Conservation (phyloP, 2,329 filamentous ascomycete species). For the Peltaster fructicola region DNA sequence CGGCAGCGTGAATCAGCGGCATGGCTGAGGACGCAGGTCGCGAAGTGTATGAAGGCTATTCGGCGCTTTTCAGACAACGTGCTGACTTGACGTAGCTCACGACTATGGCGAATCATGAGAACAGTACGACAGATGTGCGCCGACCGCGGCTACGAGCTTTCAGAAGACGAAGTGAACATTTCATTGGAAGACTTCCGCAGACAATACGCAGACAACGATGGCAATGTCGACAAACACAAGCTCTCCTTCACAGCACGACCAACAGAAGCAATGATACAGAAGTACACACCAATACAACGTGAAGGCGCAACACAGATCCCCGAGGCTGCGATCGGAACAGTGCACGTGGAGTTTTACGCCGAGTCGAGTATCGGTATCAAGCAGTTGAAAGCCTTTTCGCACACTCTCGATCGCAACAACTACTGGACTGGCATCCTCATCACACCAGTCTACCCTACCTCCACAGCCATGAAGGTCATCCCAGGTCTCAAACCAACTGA, state of each 20-base stretch:
- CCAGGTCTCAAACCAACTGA: conserved; percentile 58
- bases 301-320: conserved; percentile 44
- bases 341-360: conserved; percentile 84
- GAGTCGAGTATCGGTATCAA: conserved; percentile 73
- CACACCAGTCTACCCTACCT: conserved; percentile 63
- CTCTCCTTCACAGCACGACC: conserved; percentile 83
- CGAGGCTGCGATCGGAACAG: conserved; percentile 52
- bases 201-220: conserved; percentile 55
- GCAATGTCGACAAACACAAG: conserved; percentile 59
- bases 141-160: conserved; percentile 87
- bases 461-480: conserved; percentile 75
- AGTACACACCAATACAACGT: conserved; percentile 56
- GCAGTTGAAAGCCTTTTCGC: conserved; percentile 78
- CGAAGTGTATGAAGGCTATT: conserved; percentile 3
- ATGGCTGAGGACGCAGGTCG: conserved; percentile 5
- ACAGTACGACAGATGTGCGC: conserved; percentile 90
- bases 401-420: conserved; percentile 60
- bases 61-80: not conserved
- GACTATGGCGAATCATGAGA: conserved; percentile 84
- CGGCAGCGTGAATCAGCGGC: no score
- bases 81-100: conserved; percentile 23
- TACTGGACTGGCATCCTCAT: conserved; percentile 86
- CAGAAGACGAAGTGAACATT: conserved; percentile 77
- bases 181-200: conserved; percentile 63
- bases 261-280: conserved; percentile 64